These are phyloP conservation scores for Aspergillus ruber DNA, from an alignment of 2,329 filamentous ascomycete genomes.

Conservation along the genomic window DNA sequence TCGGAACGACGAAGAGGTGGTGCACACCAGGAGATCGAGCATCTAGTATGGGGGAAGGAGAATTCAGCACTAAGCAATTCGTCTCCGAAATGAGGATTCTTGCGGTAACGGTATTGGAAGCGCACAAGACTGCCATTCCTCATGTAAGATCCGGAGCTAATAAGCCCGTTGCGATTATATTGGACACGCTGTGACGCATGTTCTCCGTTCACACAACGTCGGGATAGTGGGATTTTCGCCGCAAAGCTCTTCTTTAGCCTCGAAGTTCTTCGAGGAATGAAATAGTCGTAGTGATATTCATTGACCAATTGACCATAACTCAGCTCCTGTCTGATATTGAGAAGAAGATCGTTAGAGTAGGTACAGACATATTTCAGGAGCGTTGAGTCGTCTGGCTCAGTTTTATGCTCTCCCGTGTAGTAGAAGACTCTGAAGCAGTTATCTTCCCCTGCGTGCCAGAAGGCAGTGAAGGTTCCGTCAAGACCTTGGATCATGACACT, in stretches of 20 bases:
- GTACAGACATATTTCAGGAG: slow-evolving; percentile 42
- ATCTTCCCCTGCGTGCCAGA: slow-evolving; percentile 35
- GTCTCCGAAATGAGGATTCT: slow-evolving; percentile 48
- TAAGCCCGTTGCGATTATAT: slow-evolving; percentile 49
- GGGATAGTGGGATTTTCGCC: slow-evolving; percentile 38
- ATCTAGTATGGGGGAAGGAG: slow-evolving; percentile 47
- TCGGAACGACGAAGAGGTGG: slow-evolving; percentile 46
- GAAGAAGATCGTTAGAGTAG: slow-evolving; percentile 43
- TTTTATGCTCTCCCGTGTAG: slow-evolving; percentile 35
- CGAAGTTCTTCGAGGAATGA: slow-evolving; percentile 14
- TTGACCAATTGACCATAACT: slow-evolving; percentile 38
- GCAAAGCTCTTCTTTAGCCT: slow-evolving; percentile 19
- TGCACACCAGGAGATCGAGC: slow-evolving; percentile 50
- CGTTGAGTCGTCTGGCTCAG: slow-evolving; percentile 39
- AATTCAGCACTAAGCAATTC: slow-evolving; percentile 53
- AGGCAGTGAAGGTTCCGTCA: slow-evolving; percentile 46
- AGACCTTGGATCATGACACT: slow-evolving; percentile 43
- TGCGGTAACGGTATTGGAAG: slow-evolving; percentile 51
- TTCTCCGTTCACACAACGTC: slow-evolving; percentile 43
- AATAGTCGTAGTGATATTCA: slow-evolving; percentile 47
- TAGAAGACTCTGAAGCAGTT: slow-evolving; percentile 37
- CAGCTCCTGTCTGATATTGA: slow-evolving; percentile 42
- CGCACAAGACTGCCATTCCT: slow-evolving; percentile 47
- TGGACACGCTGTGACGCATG: slow-evolving; percentile 43
- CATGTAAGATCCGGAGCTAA: slow-evolving; percentile 49